Conservation (phyloP, 208 protist genomes). For the Acanthamoeba castellanii region DNA sequence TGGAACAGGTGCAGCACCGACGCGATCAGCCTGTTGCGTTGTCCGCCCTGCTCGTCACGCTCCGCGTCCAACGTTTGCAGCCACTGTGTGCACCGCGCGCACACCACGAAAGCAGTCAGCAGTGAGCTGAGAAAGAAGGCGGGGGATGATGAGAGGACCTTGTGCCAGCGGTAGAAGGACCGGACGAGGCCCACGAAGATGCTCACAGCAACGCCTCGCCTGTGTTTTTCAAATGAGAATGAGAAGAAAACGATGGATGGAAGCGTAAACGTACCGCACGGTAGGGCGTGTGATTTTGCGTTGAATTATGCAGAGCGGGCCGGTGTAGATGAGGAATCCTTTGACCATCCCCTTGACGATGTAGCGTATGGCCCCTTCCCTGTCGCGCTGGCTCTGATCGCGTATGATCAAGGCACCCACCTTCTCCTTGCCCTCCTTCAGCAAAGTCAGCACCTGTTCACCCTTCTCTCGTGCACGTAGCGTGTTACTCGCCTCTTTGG, state of each 20-base stretch:
- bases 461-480: background rate
- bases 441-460: background rate
- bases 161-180: constrained; percentile 38
- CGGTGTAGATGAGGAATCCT: constrained; percentile 54
- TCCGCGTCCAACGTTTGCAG: constrained; percentile 7
- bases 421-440: constrained; percentile 39
- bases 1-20: background rate
- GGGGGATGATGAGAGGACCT: background rate
- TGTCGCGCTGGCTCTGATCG: constrained; percentile 37
- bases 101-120: background rate
- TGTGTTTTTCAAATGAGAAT: background rate
- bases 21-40: background rate
- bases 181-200: constrained; percentile 35
- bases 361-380: constrained; percentile 5
- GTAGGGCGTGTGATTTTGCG: constrained; percentile 9
- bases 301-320: background rate
- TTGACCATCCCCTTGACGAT: constrained; percentile 28
- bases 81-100: background rate
- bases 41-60: background rate
- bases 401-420: constrained; percentile 18
- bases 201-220: background rate
- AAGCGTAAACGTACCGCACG: background rate
- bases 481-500: background rate
- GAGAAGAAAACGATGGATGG: background rate
- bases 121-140: background rate